Percentiles rank a stretch among this genome's conserved stretches.
These are phyloP conservation scores for Tarenaya hassleriana DNA, from an alignment of 345 rosid genomes.

Conservation along the genomic window DNA sequence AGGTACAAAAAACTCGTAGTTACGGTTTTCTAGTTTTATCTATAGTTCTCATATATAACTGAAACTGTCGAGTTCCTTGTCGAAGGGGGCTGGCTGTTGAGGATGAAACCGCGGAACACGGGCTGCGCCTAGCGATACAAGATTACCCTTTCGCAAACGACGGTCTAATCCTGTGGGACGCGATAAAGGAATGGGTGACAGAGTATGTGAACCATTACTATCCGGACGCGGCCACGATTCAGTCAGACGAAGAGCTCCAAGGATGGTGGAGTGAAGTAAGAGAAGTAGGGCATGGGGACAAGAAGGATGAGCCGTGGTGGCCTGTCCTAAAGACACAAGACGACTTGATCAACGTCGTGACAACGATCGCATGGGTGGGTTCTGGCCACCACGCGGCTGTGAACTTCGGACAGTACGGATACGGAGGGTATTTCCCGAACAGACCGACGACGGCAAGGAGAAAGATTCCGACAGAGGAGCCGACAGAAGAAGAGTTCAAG, in stretches of 20 bases:
- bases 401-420: slow-evolving; percentile 30
- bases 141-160: slow-evolving; percentile 34
- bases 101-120: slow-evolving; percentile 23
- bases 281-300: slow-evolving; percentile 28
- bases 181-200: slow-evolving; percentile 29
- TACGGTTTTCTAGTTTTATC: not conserved
- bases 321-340: slow-evolving; percentile 27
- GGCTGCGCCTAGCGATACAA: slow-evolving; percentile 24
- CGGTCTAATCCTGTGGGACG: slow-evolving; percentile 31
- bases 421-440: slow-evolving; percentile 35
- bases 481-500: slow-evolving; percentile 22
- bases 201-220: slow-evolving; percentile 30
- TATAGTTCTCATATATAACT: not conserved
- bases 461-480: slow-evolving; percentile 28
- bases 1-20: too few relatives aligned
- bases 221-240: slow-evolving; percentile 14
- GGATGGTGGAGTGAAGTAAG: slow-evolving; percentile 31
- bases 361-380: slow-evolving; percentile 33
- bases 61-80: not conserved
- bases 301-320: slow-evolving; percentile 36
- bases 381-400: slow-evolving; percentile 36
- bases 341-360: slow-evolving; percentile 21
- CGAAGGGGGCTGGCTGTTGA: slow-evolving; percentile 30
- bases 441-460: slow-evolving; percentile 27
- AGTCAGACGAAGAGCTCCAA: slow-evolving; percentile 26